Conservation (phyloP, 1,139 yeast genomes). For the Geotrichum phurueaensis region DNA sequence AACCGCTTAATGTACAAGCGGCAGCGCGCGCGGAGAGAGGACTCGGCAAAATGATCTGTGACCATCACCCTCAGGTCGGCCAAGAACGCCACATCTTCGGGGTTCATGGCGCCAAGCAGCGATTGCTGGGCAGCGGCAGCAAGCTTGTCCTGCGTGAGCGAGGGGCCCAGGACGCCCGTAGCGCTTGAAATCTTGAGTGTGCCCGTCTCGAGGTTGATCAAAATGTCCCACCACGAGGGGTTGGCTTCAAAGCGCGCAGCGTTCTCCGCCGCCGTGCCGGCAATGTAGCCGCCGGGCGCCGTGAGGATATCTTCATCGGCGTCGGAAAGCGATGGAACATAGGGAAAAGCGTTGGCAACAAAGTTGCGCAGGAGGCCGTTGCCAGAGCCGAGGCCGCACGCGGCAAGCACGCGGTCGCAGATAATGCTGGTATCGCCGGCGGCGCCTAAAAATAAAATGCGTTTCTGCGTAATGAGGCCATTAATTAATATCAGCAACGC, state of each 20-base stretch:
- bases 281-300: constrained; percentile 42
- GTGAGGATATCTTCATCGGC: neutral
- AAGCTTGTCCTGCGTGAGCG: neutral
- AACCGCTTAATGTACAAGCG: constrained; percentile 31
- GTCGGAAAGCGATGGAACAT: constrained; percentile 50
- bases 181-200: constrained; percentile 40
- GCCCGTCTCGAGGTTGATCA: constrained; percentile 49
- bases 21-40: constrained; percentile 33
- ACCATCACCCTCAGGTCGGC: constrained; percentile 33
- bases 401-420: constrained; percentile 49
- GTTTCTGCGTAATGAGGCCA: constrained; percentile 54
- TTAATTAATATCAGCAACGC: constrained; percentile 52
- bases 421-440: constrained; percentile 51
- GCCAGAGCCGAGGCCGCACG: constrained; percentile 51
- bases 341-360: constrained; percentile 48
- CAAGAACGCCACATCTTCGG: constrained; percentile 31
- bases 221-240: constrained; percentile 56
- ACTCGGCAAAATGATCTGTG: constrained; percentile 33
- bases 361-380: constrained; percentile 50
- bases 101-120: constrained; percentile 18
- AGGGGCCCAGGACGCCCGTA: constrained; percentile 22
- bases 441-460: constrained; percentile 49
- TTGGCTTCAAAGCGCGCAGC: constrained; percentile 58
- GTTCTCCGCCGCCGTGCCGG: constrained; percentile 48
- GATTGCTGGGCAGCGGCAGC: constrained; percentile 15